Percentiles rank a stretch among this genome's conserved stretches.
phyloP scores from a whole-genome alignment of 2,329 filamentous ascomycete species.

The Alternaria sp. region DNA sequence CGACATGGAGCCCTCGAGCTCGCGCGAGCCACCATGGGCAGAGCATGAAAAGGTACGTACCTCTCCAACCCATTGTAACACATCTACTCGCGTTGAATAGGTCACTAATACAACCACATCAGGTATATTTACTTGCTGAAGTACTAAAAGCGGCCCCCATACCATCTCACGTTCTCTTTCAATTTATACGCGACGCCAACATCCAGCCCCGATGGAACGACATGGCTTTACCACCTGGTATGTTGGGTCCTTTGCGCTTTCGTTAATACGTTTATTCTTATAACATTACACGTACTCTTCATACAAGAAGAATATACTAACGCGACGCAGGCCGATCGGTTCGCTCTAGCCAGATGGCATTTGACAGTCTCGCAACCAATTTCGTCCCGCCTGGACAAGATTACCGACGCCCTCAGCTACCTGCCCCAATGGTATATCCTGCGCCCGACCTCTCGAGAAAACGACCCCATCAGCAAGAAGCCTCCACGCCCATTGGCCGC shows the following conservation, averaged over 20 bases:
- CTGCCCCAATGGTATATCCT: conserved; percentile 40
- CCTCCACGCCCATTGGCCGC: conserved; percentile 46
- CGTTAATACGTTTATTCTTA: neutral
- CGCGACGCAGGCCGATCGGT: conserved; percentile 43
- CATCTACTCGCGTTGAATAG: neutral
- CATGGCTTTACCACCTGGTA: conserved; percentile 59
- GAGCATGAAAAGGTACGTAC: conserved; percentile 56
- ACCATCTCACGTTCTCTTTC: conserved; percentile 52
- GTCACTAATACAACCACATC: conserved; percentile 13
- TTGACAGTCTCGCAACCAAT: conserved; percentile 35
- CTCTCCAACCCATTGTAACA: conserved; percentile 7
- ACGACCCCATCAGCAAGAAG: conserved; percentile 44
- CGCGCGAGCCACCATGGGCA: conserved; percentile 52
- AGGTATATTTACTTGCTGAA: conserved; percentile 58
- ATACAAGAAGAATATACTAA: conserved; percentile 8
- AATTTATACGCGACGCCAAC: conserved; percentile 52
- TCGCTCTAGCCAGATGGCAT: conserved; percentile 46
- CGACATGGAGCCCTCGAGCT: conserved; percentile 48
- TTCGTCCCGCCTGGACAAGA: conserved; percentile 27
- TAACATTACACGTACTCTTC: neutral
- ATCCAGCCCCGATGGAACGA: conserved; percentile 58
- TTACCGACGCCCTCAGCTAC: conserved; percentile 39
- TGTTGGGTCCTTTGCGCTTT: conserved; percentile 18
- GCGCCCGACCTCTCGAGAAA: conserved; percentile 45
- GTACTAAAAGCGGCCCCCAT: conserved; percentile 58